phyloP scores from a whole-genome alignment of 2,329 filamentous ascomycete species.

The Balansia obtecta region DNA sequence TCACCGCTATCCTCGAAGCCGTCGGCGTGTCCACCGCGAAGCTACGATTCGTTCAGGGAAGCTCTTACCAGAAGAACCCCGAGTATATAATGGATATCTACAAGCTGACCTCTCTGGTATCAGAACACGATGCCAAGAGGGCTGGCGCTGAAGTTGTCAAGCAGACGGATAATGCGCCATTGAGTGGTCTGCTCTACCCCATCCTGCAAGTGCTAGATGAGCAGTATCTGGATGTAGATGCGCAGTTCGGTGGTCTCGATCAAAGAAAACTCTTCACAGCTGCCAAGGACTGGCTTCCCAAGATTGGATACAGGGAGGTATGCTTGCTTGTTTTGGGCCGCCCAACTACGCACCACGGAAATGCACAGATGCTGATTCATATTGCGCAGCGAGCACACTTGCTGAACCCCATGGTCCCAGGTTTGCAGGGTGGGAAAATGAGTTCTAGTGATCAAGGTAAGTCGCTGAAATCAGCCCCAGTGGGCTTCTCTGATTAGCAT shows the following conservation, averaged over 20 bases:
- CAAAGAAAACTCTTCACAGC: constrained; percentile 84
- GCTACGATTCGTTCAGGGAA: constrained; percentile 74
- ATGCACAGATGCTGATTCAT: not conserved
- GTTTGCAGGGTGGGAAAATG: constrained; percentile 80
- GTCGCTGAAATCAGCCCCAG: no score
- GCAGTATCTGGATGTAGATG: constrained; percentile 76
- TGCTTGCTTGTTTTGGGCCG: not conserved
- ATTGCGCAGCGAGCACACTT: constrained; percentile 22
- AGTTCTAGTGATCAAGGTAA: constrained; percentile 56
- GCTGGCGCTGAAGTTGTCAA: constrained; percentile 92
- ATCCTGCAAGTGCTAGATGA: constrained; percentile 79
- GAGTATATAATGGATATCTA: constrained; percentile 86
- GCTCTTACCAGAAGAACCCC: constrained; percentile 61
- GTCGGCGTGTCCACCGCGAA: constrained; percentile 69
- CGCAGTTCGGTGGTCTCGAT: constrained; percentile 74
- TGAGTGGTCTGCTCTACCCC: constrained; percentile 37
- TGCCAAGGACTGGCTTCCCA: constrained; percentile 74
- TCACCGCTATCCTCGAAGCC: constrained; percentile 62
- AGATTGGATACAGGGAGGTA: constrained; percentile 67
- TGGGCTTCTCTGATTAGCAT: not conserved
- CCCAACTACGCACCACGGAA: no score
- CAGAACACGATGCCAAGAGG: constrained; percentile 74
- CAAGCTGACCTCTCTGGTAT: constrained; percentile 56
- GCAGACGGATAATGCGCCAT: constrained; percentile 64
- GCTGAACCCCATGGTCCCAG: constrained; percentile 70